Evolutionary conservation across 2,329 filamentous ascomycete genomes (phyloP), one percentile per base, ranked within the genome.

Genomic region (Phialophora macrospora): DNA sequence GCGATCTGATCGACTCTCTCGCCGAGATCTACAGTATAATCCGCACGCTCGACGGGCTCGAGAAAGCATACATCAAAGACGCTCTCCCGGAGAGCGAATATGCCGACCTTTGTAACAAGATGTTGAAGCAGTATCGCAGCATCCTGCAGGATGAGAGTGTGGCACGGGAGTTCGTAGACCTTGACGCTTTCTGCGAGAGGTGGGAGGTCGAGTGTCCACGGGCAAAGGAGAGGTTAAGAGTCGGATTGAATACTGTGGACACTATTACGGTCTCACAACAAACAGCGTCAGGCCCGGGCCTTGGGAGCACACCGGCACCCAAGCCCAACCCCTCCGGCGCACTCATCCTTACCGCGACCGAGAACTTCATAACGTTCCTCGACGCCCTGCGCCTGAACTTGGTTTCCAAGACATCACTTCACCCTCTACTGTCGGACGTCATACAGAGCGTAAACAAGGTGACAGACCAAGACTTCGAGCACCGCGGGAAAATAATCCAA

Each of bases 11-110:
- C 77, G 95, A 98, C 75, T 98, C 95, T 1, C 87, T 99, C 14
- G 95, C 94, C 62, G 95, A 99, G 79, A 89, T 99, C 26, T 99
- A 98, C 80, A 97, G 93, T 80, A 98, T 99, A 71, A 94, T 99
- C 44, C 87, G 97, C 68, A 98, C 95, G 0, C 83, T 99, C 2
- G 95, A 99, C 76, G 93, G 96, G 70, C 86, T 99, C 1, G 95
- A 99, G 75, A 97, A 96, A 77, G 96, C 94, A 0, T 99, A 97
- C 75, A 86, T 99, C 46, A 96, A 97, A 75, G 95, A 99, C 82
- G 94, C 93, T 24, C 90, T 99, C 58, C 87, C 90, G 5, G 95
- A 98, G 79, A 84, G 85, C 60, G 94, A 97, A 74, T 99, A 99
- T 78, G 96, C 93, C 1, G 95, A 98, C 75, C 97, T 95, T 71